Base-by-base conservation (phyloP, 139 green algal genomes). In the Dunaliella sp. region DNA sequence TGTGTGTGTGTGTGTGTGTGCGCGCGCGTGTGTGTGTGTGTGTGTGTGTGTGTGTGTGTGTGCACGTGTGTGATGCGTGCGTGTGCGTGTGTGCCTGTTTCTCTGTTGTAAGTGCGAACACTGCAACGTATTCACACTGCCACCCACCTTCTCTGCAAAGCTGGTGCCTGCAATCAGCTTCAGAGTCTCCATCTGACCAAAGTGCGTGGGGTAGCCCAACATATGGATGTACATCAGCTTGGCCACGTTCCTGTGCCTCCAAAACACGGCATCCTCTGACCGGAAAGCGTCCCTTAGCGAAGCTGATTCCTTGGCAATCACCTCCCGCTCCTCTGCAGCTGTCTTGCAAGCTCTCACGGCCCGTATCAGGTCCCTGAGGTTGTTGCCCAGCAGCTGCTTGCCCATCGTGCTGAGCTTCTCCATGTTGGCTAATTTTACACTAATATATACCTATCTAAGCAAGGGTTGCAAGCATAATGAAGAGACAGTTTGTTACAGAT, bases 181-280 rank as follows among this genome's bases (percentile, higher is more conserved):
- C 25, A 99, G 90, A 26, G 96, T 99, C 91, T 99, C 98, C 97
- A 99, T 99, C 93, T 99, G 98, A 0, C 98, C 98, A 89, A 99
- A 99, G 89, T 99, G 98, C 2, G 97, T 99, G 16, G 97, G 96
- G 86, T 99, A 99, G 28, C 98, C 98, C 77, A 99, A 93, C 97
- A 99, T 99, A 92, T 99, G 98, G 37, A 99, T 98, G 88, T 98
- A 99, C 97, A 99, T 98, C 21, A 99, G 94, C 93, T 99, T 99
- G 78, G 97, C 97, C 2, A 99, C 96, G 90, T 99, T 99, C 32
- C 98, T 92, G 88, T 97, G 94, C 72, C 91, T 74, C 88, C 94
- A 95, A 33, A 78, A 38, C 16, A 77, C 74, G 36, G 80, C 73
- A 80, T 95, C 95, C 90, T 97, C 93, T 37, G 96, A 92, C 84